phyloP scores from a whole-genome alignment of 805 yeast genomes.

The Cyberlindnera amylophila region DNA sequence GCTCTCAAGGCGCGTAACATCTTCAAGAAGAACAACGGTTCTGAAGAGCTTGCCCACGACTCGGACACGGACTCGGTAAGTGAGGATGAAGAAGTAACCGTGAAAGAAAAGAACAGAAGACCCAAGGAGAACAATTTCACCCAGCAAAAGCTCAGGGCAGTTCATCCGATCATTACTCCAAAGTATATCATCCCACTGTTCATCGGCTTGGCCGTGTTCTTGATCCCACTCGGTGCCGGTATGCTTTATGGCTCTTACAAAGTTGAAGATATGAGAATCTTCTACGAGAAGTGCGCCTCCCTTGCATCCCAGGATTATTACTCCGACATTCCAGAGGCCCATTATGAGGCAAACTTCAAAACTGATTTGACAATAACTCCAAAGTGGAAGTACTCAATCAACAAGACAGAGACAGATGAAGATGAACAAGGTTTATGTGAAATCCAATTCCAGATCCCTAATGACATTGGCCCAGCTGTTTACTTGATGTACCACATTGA shows the following conservation, averaged over 20 bases:
- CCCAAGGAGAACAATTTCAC: constrained; percentile 75
- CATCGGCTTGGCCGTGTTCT: constrained; percentile 67
- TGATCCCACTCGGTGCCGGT: constrained; percentile 88
- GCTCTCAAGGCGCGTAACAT: constrained; percentile 26
- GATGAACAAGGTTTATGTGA: constrained; percentile 57
- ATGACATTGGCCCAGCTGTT: constrained; percentile 67
- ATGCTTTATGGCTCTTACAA: constrained; percentile 65
- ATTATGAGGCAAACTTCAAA: constrained; percentile 56
- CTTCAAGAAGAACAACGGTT: constrained; percentile 19
- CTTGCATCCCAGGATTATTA: constrained; percentile 44
- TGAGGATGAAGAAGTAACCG: constrained; percentile 37
- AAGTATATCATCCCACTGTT: constrained; percentile 82
- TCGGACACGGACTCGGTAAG: constrained; percentile 42
- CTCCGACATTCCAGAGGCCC: constrained; percentile 51
- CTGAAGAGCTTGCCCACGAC: constrained; percentile 16
- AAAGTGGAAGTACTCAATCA: constrained; percentile 60
- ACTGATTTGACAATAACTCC: constrained; percentile 41
- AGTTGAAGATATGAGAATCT: constrained; percentile 68
- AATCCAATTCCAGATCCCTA: constrained; percentile 71
- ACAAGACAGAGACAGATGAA: constrained; percentile 39
- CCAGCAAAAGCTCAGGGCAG: constrained; percentile 55
- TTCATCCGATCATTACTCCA: constrained; percentile 86
- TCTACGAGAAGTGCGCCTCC: constrained; percentile 68
- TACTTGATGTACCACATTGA: constrained; percentile 79
- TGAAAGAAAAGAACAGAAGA: constrained; percentile 49